Base-by-base conservation (phyloP, 805 yeast species). In the Saitoella complicata region DNA sequence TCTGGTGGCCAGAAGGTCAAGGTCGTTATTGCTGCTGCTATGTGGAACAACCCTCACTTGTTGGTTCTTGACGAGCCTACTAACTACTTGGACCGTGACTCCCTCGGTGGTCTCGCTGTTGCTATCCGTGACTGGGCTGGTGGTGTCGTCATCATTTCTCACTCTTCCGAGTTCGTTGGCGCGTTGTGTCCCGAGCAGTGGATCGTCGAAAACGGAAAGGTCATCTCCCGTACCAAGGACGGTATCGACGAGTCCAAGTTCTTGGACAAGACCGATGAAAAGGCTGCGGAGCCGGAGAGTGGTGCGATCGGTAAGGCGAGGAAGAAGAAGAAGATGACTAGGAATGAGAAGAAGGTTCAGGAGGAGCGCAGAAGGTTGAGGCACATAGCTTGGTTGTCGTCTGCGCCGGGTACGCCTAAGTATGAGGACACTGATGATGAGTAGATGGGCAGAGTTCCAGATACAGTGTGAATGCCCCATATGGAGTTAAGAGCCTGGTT, bases 31-130 rank as follows among this genome's bases (percentile, higher is more conserved):
- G 97, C 97, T 9, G 98, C 97, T 66, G 96, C 97, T 52, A 88
- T 88, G 91, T 88, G 98, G 98, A 88, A 91, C 67, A 91, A 88
- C 61, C 98, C 98, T 12, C 98, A 88, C 64, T 74, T 88, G 64
- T 73, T 88, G 51, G 98, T 88, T 38, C 72, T 88, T 49, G 98
- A 88, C 66, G 98, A 88, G 74, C 98, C 98, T 62, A 88, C 97
- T 58, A 88, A 88, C 69, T 88, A 91, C 71, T 71, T 88, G 67
- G 98, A 88, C 66, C 80, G 98, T 71, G 98, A 88, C 63, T 87
- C 97, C 30, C 72, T 88, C 50, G 98, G 97, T 64, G 98, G 96
- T 41, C 72, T 88, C 54, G 97, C 98, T 31, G 77, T 88, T 56
- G 98, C 98, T 42, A 91, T 88, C 59, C 79, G 96, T 65, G 96